A percentile compares a stretch with the other conserved stretches of the same genome.
Conservation (phyloP, 1,139 yeast genomes). For the Blastobotrys apis region DNA sequence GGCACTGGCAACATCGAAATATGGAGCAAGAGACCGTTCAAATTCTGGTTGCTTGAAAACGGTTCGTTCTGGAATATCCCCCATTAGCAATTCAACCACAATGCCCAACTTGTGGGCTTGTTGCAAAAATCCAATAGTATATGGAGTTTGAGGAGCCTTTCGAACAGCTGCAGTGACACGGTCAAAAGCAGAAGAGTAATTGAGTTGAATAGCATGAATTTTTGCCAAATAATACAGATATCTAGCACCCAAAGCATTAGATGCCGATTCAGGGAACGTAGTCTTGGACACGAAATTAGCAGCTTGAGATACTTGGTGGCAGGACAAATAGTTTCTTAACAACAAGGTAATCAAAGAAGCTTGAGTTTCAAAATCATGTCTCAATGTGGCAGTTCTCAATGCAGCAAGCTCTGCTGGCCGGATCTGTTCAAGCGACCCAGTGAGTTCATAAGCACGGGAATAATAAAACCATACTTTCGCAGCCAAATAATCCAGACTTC, state of each 20-base stretch:
- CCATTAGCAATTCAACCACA: conserved; percentile 87
- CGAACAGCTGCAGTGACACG: conserved; percentile 89
- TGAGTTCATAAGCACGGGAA: conserved; percentile 69
- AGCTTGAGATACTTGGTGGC: conserved; percentile 84
- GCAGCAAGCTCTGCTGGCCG: conserved; percentile 67
- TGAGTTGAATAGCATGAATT: conserved; percentile 86
- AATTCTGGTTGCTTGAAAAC: conserved; percentile 63
- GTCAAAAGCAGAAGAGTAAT: conserved; percentile 87
- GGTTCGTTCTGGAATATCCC: conserved; percentile 93
- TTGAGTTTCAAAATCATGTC: conserved; percentile 89
- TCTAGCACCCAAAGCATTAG: conserved; percentile 87
- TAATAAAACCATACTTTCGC: conserved; percentile 95
- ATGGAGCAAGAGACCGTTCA: conserved; percentile 66
- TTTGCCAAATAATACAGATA: conserved; percentile 86
- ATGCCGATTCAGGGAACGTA: conserved; percentile 79
- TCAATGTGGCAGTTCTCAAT: conserved; percentile 81
- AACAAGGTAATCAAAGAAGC: conserved; percentile 81
- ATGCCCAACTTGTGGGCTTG: conserved; percentile 86
- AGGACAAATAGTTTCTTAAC: conserved; percentile 70
- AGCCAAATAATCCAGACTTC: conserved; percentile 79
- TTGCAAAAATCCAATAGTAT: conserved; percentile 84
- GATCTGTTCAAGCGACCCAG: conserved; percentile 48
- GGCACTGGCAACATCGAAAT: conserved; percentile 83
- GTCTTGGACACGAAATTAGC: conserved; percentile 85
- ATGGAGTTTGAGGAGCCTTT: conserved; percentile 91